Percentiles rank a stretch among this genome's conserved stretches.
phyloP scores from a whole-genome alignment of 1,284 basidiomycete genomes.

The Irpex sp. region DNA sequence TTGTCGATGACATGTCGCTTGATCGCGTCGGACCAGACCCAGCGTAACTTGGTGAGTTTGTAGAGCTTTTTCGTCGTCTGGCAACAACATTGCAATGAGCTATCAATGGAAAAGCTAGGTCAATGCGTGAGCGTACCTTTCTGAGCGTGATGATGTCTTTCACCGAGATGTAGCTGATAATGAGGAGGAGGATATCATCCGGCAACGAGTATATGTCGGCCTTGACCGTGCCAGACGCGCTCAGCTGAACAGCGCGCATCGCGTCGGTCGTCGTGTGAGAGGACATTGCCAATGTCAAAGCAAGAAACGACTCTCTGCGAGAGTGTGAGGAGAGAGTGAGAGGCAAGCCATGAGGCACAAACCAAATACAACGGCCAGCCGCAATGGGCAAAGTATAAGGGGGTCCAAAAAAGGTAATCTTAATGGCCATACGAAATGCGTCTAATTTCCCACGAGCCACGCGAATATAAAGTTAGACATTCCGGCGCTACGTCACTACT shows the following conservation, averaged over 20 bases:
- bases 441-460: neutral
- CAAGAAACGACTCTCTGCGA: neutral
- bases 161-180: slow-evolving; percentile 30
- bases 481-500: neutral
- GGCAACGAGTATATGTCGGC: slow-evolving; percentile 22
- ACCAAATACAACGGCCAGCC: neutral
- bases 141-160: slow-evolving; percentile 32
- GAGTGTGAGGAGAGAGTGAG: neutral
- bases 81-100: neutral
- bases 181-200: slow-evolving; percentile 33
- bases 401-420: neutral
- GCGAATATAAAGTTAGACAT: neutral
- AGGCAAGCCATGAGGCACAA: neutral
- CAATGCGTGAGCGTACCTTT: slow-evolving; percentile 24
- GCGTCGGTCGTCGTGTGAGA: neutral
- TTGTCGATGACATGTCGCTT: slow-evolving; percentile 30
- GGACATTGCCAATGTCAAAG: neutral
- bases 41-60: slow-evolving; percentile 30
- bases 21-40: slow-evolving; percentile 36
- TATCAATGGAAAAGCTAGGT: slow-evolving; percentile 1
- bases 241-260: neutral
- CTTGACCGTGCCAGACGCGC: neutral
- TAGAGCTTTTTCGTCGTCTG: slow-evolving; percentile 32
- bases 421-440: neutral
- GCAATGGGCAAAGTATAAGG: neutral